These are phyloP conservation scores for Phytophthora pseudosyringae DNA, from an alignment of 352 stramenopile species.

Conservation along the genomic window DNA sequence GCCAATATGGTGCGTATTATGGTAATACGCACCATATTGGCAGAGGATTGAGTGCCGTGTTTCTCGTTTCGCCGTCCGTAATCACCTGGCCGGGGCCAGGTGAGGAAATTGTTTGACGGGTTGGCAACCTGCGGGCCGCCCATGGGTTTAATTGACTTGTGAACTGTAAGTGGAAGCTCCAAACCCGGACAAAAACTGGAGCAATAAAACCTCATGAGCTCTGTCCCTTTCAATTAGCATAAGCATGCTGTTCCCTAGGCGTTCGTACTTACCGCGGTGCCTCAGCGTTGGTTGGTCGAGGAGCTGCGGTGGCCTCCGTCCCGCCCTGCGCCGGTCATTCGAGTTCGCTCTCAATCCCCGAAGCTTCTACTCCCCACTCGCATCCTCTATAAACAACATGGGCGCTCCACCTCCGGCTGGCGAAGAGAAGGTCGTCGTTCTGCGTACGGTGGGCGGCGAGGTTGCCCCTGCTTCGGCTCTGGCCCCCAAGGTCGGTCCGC, in stretches of 20 bases:
- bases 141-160: too few relatives aligned
- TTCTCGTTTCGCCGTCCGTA: too few relatives aligned
- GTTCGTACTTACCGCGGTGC: constrained; percentile 27
- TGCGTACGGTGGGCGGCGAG: constrained; percentile 99
- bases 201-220: constrained; percentile 22
- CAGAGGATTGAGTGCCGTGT: too few relatives aligned
- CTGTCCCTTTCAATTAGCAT: constrained; percentile 7
- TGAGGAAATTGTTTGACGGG: too few relatives aligned
- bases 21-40: too few relatives aligned
- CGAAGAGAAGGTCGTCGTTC: constrained; percentile 95
- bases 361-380: constrained; percentile 39
- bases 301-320: constrained; percentile 20
- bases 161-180: too few relatives aligned
- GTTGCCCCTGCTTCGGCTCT: constrained; percentile 98
- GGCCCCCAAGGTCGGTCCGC: constrained; percentile 99
- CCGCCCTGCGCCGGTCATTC: constrained; percentile 23
- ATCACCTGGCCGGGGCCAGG: too few relatives aligned
- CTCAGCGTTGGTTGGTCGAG: constrained; percentile 41
- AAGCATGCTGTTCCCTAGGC: neutral
- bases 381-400: constrained; percentile 94
- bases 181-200: too few relatives aligned
- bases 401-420: constrained; percentile 87
- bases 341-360: constrained; percentile 46
- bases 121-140: too few relatives aligned
- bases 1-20: too few relatives aligned